Evolutionary conservation across 2,329 filamentous ascomycete genomes (phyloP), one percentile per base, ranked within the genome.

Genomic region (Trichoderma sp.): DNA sequence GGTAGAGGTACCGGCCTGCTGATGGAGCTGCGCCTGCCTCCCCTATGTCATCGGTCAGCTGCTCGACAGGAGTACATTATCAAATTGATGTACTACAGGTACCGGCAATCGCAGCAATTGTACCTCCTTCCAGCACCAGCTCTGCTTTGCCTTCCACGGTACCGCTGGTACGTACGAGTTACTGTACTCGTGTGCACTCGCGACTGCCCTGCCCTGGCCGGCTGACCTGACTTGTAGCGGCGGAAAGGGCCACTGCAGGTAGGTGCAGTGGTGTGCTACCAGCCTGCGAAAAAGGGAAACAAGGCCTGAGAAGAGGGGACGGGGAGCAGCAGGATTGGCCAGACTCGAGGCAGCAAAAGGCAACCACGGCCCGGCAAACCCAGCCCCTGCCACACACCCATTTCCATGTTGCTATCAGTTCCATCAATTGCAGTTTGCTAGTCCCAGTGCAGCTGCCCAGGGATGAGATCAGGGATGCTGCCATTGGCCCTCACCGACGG

Each of bases 401-500:
- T 21, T 24, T 30, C 39, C 43, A 53, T 60, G 18, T n/a, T 47
- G 43, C 47, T 24, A 24, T 21, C n/a, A 8, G 43, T 30, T 18
- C 26, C 26, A 53, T 60, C 56, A 32, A n/a, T 58, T 58, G 26
- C 15, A 36, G 34, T 36, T 30, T 21, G 65, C 36, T 65, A 36
- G 34, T 36, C 34, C 34, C 2, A 36, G 34, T 36, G 34, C 72
- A 73, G 69, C 71, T 65, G 57, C 12, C 64, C 63, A 65, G 39
- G 62, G 62, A 53, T 65, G 24, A 57, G 62, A 21, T 34, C 32
- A 26, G 57, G 34, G 36, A 60, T 56, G 60, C 51, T 32, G 63
- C 58, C 68, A 60, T 65, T 70, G 30, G 63, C 63, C 71, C 60
- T 76, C 75, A 74, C 75, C 75, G 75, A 75, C 72, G 72, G 73